phyloP scores from a whole-genome alignment of 2,329 filamentous ascomycete genomes.

The Diaporthe velutina region DNA sequence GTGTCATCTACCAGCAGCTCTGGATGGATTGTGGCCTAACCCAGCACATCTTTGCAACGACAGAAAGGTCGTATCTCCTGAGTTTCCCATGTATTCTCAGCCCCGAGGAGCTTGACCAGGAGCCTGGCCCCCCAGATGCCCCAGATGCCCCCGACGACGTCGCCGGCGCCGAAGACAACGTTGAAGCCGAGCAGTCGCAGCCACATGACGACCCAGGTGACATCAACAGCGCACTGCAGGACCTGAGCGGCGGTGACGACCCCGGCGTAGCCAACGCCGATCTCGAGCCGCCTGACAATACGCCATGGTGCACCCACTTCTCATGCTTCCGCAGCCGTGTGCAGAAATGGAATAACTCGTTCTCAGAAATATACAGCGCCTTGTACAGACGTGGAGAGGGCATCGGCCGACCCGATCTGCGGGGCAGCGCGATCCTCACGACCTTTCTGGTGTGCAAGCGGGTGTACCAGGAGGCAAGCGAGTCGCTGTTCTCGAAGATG shows the following conservation, averaged over 20 bases:
- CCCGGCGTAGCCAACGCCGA: too few species aligned
- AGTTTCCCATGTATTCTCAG: constrained; percentile 29
- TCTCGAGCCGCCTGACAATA: not conserved
- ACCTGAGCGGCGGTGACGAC: not conserved
- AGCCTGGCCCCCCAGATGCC: not conserved
- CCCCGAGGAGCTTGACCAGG: not conserved
- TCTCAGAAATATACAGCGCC: not conserved
- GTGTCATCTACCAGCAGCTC: constrained; percentile 36
- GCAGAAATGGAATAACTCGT: not conserved
- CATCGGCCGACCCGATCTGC: not conserved
- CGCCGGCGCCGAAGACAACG: not conserved
- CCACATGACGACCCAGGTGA: constrained; percentile 32
- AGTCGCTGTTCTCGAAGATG: constrained; percentile 18
- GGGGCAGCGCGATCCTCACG: not conserved
- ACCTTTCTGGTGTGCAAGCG: constrained; percentile 29
- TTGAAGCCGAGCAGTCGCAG: not conserved
- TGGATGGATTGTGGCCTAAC: constrained; percentile 32
- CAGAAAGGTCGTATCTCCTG: not conserved
- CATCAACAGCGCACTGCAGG: constrained; percentile 24
- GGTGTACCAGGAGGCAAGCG: constrained; percentile 14
- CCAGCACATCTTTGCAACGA: constrained; percentile 21
- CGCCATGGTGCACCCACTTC: constrained; percentile 24
- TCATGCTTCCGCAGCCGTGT: not conserved
- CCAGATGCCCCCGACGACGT: not conserved
- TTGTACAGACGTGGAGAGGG: not conserved